Percentiles rank a stretch among this genome's conserved stretches.
These are phyloP conservation scores for Chalciporus sphaerocephalus DNA, from an alignment of 768 basidiomycete genomes.

Conservation along the genomic window DNA sequence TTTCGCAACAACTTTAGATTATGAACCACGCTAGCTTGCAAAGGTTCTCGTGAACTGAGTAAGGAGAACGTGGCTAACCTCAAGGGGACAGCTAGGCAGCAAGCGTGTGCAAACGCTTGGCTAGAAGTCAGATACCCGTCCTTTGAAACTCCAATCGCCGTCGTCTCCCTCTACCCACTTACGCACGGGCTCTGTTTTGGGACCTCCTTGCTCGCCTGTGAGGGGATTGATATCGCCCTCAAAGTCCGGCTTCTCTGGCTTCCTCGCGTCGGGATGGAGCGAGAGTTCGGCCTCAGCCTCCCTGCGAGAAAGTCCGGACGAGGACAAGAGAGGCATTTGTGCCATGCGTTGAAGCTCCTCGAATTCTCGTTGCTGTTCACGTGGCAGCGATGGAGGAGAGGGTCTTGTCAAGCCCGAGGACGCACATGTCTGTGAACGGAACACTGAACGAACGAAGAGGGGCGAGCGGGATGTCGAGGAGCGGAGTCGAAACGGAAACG, in stretches of 20 bases:
- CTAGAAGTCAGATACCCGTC: slow-evolving; percentile 82
- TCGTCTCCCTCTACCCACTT: slow-evolving; percentile 48
- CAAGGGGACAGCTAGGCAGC: background rate
- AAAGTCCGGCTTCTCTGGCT: slow-evolving; percentile 60
- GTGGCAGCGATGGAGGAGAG: slow-evolving; percentile 70
- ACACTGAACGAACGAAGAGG: background rate
- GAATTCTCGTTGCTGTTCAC: slow-evolving; percentile 77
- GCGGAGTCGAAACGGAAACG: background rate
- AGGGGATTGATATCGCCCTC: slow-evolving; percentile 75
- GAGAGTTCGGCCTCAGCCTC: slow-evolving; percentile 42
- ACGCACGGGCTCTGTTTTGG: slow-evolving; percentile 77
- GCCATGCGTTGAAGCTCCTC: slow-evolving; percentile 73
- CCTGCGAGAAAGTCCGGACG: slow-evolving; percentile 18
- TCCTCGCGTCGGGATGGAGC: slow-evolving; percentile 67
- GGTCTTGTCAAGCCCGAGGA: slow-evolving; percentile 50
- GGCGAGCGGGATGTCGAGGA: background rate
- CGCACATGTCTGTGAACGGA: slow-evolving; percentile 16
- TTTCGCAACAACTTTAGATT: background rate
- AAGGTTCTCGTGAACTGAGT: background rate
- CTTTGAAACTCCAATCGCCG: slow-evolving; percentile 90
- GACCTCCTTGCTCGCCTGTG: slow-evolving; percentile 84
- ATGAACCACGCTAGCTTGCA: background rate
- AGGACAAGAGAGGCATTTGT: slow-evolving; percentile 38
- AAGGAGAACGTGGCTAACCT: background rate
- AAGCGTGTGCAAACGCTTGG: background rate